A percentile compares a stretch with the other conserved stretches of the same genome.
phyloP scores from a whole-genome alignment of 768 basidiomycete species.

The Brasilioporus rufonigricans region DNA sequence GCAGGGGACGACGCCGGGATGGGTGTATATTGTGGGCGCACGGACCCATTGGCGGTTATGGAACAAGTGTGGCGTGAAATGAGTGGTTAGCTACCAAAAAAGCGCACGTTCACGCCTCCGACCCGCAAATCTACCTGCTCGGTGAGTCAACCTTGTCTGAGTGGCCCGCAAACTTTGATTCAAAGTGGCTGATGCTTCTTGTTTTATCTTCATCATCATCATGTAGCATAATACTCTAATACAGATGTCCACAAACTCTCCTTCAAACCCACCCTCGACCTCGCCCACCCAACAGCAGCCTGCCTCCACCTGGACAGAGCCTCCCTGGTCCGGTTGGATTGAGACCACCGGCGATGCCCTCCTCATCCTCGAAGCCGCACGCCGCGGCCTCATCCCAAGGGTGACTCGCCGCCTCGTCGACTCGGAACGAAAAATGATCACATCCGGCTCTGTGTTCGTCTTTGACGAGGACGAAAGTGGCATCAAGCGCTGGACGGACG shows the following conservation, averaged over 20 bases:
- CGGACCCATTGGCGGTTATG: conserved; percentile 32
- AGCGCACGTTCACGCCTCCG: conserved; percentile 44
- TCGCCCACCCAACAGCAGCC: conserved; percentile 27
- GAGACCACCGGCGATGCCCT: conserved; percentile 93
- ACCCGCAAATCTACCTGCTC: conserved; percentile 60
- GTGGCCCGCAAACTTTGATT: conserved; percentile 40
- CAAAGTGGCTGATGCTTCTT: conserved; percentile 23
- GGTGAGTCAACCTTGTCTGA: conserved; percentile 71
- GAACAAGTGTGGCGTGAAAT: conserved; percentile 33
- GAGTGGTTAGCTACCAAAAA: conserved; percentile 26
- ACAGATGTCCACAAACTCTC: conserved; percentile 31
- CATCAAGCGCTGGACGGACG: conserved; percentile 98
- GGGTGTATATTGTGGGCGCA: conserved; percentile 9
- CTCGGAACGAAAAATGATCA: conserved; percentile 89
- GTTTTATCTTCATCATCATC: conserved; percentile 16
- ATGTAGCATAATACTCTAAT: not conserved
- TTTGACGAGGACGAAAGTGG: conserved; percentile 97
- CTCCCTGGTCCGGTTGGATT: conserved; percentile 93
- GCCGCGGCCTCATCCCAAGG: conserved; percentile 84
- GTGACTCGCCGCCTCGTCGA: conserved; percentile 92
- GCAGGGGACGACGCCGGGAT: not conserved
- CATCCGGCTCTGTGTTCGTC: conserved; percentile 91
- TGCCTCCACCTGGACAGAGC: conserved; percentile 69
- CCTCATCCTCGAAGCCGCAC: conserved; percentile 94
- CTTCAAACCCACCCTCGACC: conserved; percentile 14